Evolutionary conservation across 805 yeast genomes (phyloP).

Genomic region (Dipodascus albidus): DNA sequence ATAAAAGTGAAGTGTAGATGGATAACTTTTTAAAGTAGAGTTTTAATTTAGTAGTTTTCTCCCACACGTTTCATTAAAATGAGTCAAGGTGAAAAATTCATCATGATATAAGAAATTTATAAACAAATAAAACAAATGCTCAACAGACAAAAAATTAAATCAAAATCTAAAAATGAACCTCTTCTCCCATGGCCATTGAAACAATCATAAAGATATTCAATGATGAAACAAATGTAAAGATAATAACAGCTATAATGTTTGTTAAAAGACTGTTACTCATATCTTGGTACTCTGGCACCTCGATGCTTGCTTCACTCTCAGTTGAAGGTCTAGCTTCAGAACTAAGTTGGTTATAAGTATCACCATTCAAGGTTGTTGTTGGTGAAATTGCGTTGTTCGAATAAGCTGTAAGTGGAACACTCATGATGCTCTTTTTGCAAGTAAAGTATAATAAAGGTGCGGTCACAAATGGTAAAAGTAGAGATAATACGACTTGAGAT

Average conservation of each 20-base stretch:
- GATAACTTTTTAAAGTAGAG: not conserved
- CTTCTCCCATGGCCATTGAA: constrained; percentile 38
- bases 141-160: too few species aligned
- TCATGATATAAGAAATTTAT: not conserved
- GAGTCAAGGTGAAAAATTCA: not conserved
- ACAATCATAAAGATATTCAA: constrained; percentile 63
- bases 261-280: constrained; percentile 57
- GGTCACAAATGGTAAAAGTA: constrained; percentile 74
- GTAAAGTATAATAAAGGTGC: constrained; percentile 85
- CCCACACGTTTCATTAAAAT: not conserved
- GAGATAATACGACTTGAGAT: constrained; percentile 74
- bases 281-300: constrained; percentile 34
- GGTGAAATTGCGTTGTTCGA: not conserved
- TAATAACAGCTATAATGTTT: constrained; percentile 40
- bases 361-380: not conserved
- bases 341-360: constrained; percentile 1
- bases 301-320: not conserved
- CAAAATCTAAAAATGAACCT: constrained; percentile 33
- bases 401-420: constrained; percentile 20
- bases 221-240: constrained; percentile 63
- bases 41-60: not conserved
- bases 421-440: constrained; percentile 54
- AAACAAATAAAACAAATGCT: not conserved
- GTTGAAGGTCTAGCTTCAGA: not conserved
- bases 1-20: too few species aligned